Base-by-base conservation (phyloP, 192 early-diverging fungal species). In the Linnemannia hyalina region DNA sequence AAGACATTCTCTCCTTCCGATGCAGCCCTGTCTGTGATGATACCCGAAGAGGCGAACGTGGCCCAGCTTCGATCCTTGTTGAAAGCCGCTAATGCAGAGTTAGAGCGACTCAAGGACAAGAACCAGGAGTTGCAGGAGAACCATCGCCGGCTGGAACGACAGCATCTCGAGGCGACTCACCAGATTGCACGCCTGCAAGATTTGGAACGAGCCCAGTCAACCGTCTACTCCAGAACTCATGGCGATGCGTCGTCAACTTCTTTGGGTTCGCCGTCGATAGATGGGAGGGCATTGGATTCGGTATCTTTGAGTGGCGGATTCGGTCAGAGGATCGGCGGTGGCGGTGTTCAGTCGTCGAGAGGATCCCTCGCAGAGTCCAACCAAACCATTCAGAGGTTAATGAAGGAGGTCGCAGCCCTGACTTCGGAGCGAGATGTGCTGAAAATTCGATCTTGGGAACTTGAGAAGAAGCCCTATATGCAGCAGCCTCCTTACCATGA, bases 371-470 rank as follows among this genome's bases (percentile, higher is more conserved):
- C 60, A 32, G 60, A 65, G 10, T 65, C 26, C 15, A 68, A 38
- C 35, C 77, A 70, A 23, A 69, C 52, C 3, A 49, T 78, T 36
- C 49, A 69, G 38, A 68, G 29, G 11, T 23, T 70, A 16, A 54
- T 78, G 68, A 69, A 38, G 3, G 77, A 78, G 16, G 36, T 78
- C 38, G 68, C 77, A 6, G 46, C 35, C 69, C n/a, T 78, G 38
- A 71, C 77, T n/a, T 49, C 77, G 16, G 77, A 78, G 38, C 68
- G 77, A 10, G 77, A 78, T 71, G 52, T 70, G 18, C 77, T 78
- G 10, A 78, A 78, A 52, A 78, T 78, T 41, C 46, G 52, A 22
- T 32, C 69, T 8, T 78, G 77, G 77, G 77, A 78, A 36, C 77
- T 78, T 9, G 77, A 78, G 29, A 78, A 78, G 52, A 78, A 78